These are phyloP conservation scores for Gossypium stocksii DNA, from an alignment of 345 rosid species.

Conservation along the genomic window DNA sequence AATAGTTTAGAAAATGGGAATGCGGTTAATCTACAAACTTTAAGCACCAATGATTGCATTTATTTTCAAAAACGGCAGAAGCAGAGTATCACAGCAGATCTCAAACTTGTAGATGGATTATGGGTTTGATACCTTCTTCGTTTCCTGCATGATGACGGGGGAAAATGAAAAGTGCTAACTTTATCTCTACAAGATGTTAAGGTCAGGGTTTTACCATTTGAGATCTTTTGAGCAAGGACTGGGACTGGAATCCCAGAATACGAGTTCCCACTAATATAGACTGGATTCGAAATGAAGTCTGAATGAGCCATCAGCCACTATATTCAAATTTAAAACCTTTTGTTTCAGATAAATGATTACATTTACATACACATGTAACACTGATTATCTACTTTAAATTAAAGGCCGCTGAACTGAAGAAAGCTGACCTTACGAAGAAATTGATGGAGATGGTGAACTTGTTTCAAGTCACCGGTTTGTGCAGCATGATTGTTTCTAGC, in stretches of 20 bases:
- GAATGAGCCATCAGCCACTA: conserved; percentile 64
- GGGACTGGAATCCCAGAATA: conserved; percentile 61
- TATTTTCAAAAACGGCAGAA: no score
- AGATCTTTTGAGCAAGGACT: conserved; percentile 41
- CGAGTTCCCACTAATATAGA: conserved; percentile 68
- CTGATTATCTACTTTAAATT: background rate
- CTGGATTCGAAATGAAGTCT: conserved; percentile 43
- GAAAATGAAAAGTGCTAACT: background rate
- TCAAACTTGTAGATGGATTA: conserved; percentile 48
- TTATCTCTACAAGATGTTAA: background rate
- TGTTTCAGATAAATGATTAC: background rate
- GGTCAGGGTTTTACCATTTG: conserved; percentile 35
- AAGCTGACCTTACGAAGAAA: conserved; percentile 53
- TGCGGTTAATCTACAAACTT: no score
- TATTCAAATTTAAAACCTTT: background rate
- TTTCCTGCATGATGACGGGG: conserved; percentile 44
- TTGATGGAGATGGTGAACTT: conserved; percentile 37
- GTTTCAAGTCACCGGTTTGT: conserved; percentile 42
- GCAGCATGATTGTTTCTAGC: conserved; percentile 34
- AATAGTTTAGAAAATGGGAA: background rate
- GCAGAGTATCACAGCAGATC: no score
- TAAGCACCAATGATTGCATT: no score
- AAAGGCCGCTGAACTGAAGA: background rate
- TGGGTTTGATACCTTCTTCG: conserved; percentile 39
- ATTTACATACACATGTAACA: no score